Conservation (phyloP, 495 filamentous ascomycete species). For the Hyaloscypha variabilis region DNA sequence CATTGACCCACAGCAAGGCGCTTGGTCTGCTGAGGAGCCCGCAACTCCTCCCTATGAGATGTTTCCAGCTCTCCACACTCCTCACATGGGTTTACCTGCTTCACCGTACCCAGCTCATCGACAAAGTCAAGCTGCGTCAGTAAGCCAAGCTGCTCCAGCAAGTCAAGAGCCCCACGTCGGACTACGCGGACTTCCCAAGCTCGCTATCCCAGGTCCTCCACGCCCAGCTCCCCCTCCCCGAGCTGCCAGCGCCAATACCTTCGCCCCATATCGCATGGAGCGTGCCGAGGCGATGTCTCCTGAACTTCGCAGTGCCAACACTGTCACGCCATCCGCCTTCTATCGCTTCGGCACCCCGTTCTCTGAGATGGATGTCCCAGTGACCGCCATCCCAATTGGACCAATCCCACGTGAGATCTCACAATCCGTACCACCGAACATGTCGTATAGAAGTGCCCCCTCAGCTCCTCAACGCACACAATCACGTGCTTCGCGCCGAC, state of each 20-base stretch:
- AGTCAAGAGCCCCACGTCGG: slow-evolving; percentile 27
- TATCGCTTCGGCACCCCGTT: slow-evolving; percentile 81
- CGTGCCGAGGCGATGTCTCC: slow-evolving; percentile 46
- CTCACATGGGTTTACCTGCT: not conserved
- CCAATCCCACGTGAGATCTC: slow-evolving; percentile 72
- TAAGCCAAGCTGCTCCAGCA: not conserved
- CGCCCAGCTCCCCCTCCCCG: slow-evolving; percentile 40
- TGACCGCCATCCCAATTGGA: slow-evolving; percentile 71
- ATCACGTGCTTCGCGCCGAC: slow-evolving; percentile 60
- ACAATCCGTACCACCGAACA: slow-evolving; percentile 92
- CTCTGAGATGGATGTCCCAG: slow-evolving; percentile 87
- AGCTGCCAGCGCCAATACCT: slow-evolving; percentile 39
- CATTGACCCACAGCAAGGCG: slow-evolving; percentile 38
- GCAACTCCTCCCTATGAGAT: slow-evolving; percentile 59
- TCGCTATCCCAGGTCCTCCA: slow-evolving; percentile 37
- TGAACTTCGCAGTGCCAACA: slow-evolving; percentile 42
- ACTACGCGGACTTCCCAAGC: slow-evolving; percentile 40
- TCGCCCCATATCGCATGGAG: slow-evolving; percentile 55
- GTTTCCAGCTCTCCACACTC: slow-evolving; percentile 31
- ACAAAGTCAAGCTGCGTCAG: not conserved
- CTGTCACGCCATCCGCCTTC: slow-evolving; percentile 47
- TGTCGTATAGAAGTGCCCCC: slow-evolving; percentile 63
- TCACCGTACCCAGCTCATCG: not conserved
- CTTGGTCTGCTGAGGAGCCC: slow-evolving; percentile 50
- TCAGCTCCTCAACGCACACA: slow-evolving; percentile 44